Evolutionary conservation across 345 rosid species (phyloP).

Genomic region (Trapa incisa): DNA sequence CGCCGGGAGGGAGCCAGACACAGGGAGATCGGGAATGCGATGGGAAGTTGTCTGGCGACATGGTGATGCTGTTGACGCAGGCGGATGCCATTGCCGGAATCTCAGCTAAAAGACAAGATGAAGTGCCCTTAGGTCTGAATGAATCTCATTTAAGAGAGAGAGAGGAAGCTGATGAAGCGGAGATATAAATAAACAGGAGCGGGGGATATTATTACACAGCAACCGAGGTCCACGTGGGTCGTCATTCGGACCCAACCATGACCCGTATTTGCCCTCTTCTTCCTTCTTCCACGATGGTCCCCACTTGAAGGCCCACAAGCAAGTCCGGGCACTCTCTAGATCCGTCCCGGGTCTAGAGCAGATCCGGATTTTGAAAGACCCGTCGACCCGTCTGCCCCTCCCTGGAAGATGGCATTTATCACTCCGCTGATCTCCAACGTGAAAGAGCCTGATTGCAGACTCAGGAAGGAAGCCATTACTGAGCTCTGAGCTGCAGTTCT

Average conservation of each 20-base stretch:
- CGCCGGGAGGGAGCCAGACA: slow-evolving; percentile 58
- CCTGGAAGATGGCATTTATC: neutral
- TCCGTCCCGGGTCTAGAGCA: too few species aligned
- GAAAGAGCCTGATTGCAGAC: neutral
- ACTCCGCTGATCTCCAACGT: neutral
- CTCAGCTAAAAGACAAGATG: slow-evolving; percentile 4
- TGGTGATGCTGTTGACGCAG: slow-evolving; percentile 53
- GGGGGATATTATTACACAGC: neutral
- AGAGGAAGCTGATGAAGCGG: neutral
- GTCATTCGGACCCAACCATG: neutral
- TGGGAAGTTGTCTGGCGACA: slow-evolving; percentile 52
- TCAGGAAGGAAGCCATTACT: neutral
- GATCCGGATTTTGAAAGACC: too few species aligned
- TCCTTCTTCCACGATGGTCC: too few species aligned
- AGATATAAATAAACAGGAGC: slow-evolving; percentile 2
- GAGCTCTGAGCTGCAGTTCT: neutral
- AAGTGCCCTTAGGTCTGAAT: neutral
- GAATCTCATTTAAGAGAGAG: neutral
- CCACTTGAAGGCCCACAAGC: too few species aligned
- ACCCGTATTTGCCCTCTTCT: neutral
- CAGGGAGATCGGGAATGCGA: slow-evolving; percentile 20
- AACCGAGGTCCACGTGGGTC: slow-evolving; percentile 1
- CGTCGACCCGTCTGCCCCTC: neutral
- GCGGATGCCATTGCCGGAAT: slow-evolving; percentile 59
- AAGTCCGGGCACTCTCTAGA: too few species aligned